These are phyloP conservation scores for Dothideomycetidae sp. DNA, from an alignment of 2,329 filamentous ascomycete genomes.

Conservation along the genomic window DNA sequence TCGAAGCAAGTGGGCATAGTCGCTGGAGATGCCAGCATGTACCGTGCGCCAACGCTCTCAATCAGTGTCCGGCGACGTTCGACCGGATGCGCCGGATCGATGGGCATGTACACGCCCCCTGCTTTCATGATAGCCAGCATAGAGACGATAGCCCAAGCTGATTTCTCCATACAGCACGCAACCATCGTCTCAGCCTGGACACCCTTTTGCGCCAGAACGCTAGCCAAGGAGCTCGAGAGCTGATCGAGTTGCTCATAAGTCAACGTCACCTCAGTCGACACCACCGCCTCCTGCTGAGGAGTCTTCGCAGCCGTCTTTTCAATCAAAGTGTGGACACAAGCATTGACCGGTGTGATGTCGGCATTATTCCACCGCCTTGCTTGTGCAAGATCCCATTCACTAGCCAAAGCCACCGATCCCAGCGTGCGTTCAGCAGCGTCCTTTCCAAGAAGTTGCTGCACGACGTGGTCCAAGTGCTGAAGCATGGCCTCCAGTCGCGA, in stretches of 20 bases:
- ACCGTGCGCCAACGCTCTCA: neutral
- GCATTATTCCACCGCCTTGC: conserved; percentile 11
- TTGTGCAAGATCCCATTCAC: neutral
- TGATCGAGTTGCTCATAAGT: conserved; percentile 2
- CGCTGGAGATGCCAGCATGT: conserved; percentile 1
- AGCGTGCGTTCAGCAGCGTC: neutral
- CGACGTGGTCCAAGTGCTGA: conserved; percentile 19
- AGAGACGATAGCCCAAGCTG: conserved; percentile 21
- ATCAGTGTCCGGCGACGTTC: neutral
- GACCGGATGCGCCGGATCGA: conserved; percentile 7
- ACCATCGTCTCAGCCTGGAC: conserved; percentile 13
- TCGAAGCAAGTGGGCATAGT: neutral
- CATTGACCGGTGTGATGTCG: conserved; percentile 9
- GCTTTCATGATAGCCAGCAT: conserved; percentile 26
- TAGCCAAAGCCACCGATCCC: neutral
- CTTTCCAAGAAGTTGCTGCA: conserved; percentile 14
- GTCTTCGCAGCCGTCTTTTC: neutral
- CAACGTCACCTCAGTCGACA: conserved; percentile 3
- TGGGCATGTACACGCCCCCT: conserved; percentile 21
- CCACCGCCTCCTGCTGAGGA: conserved; percentile 1
- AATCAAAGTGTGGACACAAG: conserved; percentile 8
- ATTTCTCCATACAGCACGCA: conserved; percentile 26
- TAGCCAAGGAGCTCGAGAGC: conserved; percentile 3
- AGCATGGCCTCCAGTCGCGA: neutral
- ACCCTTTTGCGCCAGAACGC: neutral